Conservation (phyloP, 75 land plant species). For the Larix kaempferi region DNA sequence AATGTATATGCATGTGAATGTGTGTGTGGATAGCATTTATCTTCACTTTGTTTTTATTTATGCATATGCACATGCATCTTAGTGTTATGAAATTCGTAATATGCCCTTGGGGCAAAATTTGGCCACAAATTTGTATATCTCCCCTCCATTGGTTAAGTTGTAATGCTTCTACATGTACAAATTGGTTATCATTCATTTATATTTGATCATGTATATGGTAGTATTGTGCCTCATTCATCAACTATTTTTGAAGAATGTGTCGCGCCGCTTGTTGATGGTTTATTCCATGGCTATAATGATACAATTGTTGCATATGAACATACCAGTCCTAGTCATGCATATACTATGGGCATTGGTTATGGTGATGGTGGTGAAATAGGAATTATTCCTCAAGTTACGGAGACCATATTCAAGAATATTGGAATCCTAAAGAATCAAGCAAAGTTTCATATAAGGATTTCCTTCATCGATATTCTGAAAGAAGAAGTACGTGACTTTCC, state of each 20-base stretch:
- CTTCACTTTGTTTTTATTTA: no score
- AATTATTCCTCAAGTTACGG: conserved; percentile 82
- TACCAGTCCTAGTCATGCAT: conserved; percentile 91
- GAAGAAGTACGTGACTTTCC: no score
- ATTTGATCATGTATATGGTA: no score
- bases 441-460: conserved; percentile 78
- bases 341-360: conserved; percentile 83
- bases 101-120: no score
- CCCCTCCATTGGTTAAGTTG: no score
- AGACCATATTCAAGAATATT: conserved; percentile 63
- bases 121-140: no score
- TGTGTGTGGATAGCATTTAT: no score
- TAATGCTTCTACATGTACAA: no score
- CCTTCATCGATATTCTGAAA: conserved; percentile 93
- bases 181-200: no score
- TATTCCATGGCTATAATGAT: conserved; percentile 97
- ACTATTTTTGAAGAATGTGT: conserved; percentile 93
- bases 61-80: no score
- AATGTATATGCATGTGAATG: no score
- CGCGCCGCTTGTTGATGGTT: conserved; percentile 89
- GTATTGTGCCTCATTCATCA: conserved; percentile 68
- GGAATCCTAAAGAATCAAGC: conserved; percentile 53
- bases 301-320: conserved; percentile 99
- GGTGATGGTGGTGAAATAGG: conserved; percentile 61
- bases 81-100: no score